phyloP scores from a whole-genome alignment of 768 basidiomycete species.

The Russula brevipes region DNA sequence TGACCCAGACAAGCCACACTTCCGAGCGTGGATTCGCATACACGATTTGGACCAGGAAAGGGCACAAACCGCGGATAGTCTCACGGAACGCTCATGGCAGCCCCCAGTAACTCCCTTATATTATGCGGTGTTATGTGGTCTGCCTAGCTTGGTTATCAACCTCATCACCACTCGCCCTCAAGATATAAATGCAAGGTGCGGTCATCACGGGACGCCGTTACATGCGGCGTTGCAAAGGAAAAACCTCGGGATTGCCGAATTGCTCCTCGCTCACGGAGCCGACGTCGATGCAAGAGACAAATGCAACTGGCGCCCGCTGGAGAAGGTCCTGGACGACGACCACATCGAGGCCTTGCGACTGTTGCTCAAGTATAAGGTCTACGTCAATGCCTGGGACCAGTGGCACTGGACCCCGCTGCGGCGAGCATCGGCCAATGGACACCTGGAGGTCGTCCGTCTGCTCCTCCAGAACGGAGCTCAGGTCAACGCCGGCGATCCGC shows the following conservation, averaged over 20 bases:
- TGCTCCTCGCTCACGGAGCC: not conserved
- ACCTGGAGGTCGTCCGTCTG: not conserved
- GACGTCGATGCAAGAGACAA: not conserved
- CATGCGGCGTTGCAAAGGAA: not conserved
- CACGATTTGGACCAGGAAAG: not conserved
- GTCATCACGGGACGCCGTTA: not conserved
- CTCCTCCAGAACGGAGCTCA: constrained; percentile 6
- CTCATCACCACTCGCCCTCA: not conserved
- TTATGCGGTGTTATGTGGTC: constrained; percentile 1
- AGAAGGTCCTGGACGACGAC: not conserved
- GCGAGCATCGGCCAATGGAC: not conserved
- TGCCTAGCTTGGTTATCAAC: not conserved
- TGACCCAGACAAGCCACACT: not conserved
- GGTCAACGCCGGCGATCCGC: not conserved
- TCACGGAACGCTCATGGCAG: not conserved
- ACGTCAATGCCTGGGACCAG: not conserved
- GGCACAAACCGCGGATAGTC: not conserved
- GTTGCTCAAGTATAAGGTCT: not conserved
- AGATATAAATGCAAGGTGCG: not conserved
- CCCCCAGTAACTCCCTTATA: not conserved
- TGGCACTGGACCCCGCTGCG: not conserved
- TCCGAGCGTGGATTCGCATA: not conserved
- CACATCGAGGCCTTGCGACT: not conserved
- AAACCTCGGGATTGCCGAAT: not conserved
- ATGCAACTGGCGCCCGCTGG: not conserved